Conservation (phyloP, 148 eudicot genomes). For the Cornus controversa region DNA sequence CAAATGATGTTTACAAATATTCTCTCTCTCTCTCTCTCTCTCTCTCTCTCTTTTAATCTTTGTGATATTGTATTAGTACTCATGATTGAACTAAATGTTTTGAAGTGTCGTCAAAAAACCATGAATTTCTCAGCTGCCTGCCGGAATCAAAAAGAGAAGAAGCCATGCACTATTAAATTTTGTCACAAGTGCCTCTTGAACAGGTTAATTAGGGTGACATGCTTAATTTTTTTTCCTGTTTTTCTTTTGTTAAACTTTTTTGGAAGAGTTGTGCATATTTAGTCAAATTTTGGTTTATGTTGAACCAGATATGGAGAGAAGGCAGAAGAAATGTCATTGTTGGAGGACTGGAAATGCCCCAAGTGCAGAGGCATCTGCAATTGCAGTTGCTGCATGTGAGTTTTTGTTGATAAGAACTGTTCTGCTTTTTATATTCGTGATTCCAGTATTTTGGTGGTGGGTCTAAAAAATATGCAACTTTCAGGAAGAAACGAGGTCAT, state of each 20-base stretch:
- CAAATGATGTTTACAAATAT: not conserved
- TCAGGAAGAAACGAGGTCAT: conserved; percentile 79
- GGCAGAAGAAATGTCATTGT: conserved; percentile 55
- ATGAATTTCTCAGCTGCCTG: conserved; percentile 61
- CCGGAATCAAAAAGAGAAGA: conserved; percentile 56
- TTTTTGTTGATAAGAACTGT: not conserved
- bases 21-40: not conserved
- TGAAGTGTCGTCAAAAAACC: conserved; percentile 91
- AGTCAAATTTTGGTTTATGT: conserved; percentile 1
- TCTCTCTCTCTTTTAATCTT: not conserved
- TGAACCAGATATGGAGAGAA: conserved; percentile 77
- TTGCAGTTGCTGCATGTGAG: conserved; percentile 89
- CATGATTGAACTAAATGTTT: not conserved
- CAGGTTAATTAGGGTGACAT: conserved; percentile 42
- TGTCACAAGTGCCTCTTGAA: conserved; percentile 85
- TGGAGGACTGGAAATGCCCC: conserved; percentile 78
- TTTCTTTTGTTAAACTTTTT: not conserved
- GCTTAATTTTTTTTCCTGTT: not conserved
- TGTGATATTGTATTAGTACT: not conserved
- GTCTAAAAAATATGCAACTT: conserved; percentile 2
- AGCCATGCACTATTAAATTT: conserved; percentile 56
- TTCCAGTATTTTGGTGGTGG: conserved; percentile 5
- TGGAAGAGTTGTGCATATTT: not conserved
- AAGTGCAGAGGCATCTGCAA: conserved; percentile 89
- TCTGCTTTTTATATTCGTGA: not conserved